Percentiles rank a stretch among this genome's conserved stretches.
phyloP scores from a whole-genome alignment of 352 stramenopile genomes.

The Globisporangium middletonii region DNA sequence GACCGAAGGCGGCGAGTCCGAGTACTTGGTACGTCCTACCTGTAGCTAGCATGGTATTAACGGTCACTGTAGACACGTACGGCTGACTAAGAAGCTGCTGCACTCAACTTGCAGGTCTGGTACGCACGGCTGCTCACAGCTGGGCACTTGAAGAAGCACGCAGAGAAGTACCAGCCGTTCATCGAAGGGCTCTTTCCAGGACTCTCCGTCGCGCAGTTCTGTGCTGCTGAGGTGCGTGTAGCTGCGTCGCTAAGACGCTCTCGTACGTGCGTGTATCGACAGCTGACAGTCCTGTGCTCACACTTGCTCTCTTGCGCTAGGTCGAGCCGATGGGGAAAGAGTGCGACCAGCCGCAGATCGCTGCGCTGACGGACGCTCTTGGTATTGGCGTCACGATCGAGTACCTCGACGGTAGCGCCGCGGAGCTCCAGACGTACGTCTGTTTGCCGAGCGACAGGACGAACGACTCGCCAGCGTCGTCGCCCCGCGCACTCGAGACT shows the following conservation, averaged over 20 bases:
- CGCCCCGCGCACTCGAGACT: background rate
- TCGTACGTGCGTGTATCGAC: background rate
- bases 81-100: too few relatives aligned
- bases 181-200: constrained; percentile 79
- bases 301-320: constrained; percentile 19
- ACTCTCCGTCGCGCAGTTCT: constrained; percentile 81
- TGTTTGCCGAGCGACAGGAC: constrained; percentile 25
- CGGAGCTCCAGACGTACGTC: constrained; percentile 56
- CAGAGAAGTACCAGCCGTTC: constrained; percentile 87
- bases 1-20: constrained; percentile 77
- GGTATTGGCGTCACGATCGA: constrained; percentile 87
- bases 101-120: constrained; percentile 45
- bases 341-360: constrained; percentile 91
- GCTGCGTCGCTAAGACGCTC: background rate
- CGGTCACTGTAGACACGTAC: too few relatives aligned
- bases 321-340: constrained; percentile 93
- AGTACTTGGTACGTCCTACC: constrained; percentile 56
- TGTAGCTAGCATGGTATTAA: too few relatives aligned
- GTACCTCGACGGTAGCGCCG: constrained; percentile 89
- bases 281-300: background rate
- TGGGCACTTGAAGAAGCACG: constrained; percentile 84
- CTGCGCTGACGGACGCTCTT: constrained; percentile 90
- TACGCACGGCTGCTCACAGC: constrained; percentile 83
- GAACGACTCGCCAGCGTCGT: background rate
- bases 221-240: constrained; percentile 46